Base-by-base conservation (phyloP, 257 asterid species). In the Nicotiana otophora region DNA sequence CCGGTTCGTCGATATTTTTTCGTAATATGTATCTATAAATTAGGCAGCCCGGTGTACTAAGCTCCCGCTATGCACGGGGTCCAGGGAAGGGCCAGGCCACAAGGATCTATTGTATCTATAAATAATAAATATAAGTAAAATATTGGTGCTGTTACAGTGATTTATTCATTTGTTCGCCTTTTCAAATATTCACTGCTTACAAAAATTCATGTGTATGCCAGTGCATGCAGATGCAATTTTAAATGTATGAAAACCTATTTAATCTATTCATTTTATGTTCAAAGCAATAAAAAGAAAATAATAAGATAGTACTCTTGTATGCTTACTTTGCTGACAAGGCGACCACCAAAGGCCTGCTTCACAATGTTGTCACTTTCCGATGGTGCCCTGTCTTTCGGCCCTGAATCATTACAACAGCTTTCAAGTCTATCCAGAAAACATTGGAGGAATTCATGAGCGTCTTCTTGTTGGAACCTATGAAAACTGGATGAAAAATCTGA, bases 361-460 rank as follows among this genome's bases (percentile, higher is more conserved):
- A 96, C 97, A 20, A 94, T 46, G 86, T 89, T 91, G 58, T 85
- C 88, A 69, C 88, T 83, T 78, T 75, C 84, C 28, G 83, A 36
- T 84, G 87, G 58, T 42, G 26, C 17, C 39, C 39, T 15, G 17
- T 76, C 82, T n/a, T 81, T 79, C 26, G 9, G 28, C 82, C 81
- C 77, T 30, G 65, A 51, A 83, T 88, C 80, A 48, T 80, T 53
- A 57, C 82, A 79, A 28, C 86, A 90, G 28, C 78, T 85, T 82
- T 92, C 97, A 67, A 96, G 98, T 84, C 86, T 89, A 86, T 94
- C 95, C 89, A 95, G 61, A 85, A 92, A 92, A 69, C 96, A 95
- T 80, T 94, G 95, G n/a, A 95, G 91, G 83, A 94, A 95, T 69
- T 95, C 97, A 81, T 94, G 96, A 77, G 98, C 97, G 86, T 95